Base-by-base conservation (phyloP, 768 basidiomycete genomes). In the Fomitopsis pulvina region DNA sequence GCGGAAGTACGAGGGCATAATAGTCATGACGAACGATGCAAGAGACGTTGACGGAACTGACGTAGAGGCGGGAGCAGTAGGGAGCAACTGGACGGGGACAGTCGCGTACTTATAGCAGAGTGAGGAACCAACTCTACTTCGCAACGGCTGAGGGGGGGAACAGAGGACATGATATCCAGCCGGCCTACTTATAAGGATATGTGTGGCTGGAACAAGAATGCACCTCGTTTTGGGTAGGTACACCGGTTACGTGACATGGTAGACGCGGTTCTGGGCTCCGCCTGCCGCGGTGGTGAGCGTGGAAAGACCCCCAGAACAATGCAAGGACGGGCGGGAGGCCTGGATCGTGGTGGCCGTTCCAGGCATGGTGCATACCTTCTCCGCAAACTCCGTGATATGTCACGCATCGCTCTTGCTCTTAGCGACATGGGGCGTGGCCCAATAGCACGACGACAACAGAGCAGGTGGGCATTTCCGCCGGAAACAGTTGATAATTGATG, bases 1-100 rank as follows among this genome's bases (percentile, higher is more conserved):
- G 52, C 77, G 77, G 51, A 79, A 59, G 66, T 76, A 75, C 28
- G 77, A 72, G 44, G 75, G 69, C 77, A 78, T 78, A 50, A 48
- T 56, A 46, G 47, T 46, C 30, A 25, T 20, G 10, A 8, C 24
- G n/a, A 45, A 46, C 47, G 12, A 47, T 39, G 10, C 45, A 12
- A 22, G 14, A 5, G 14, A 14, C 18, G 34, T 37, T 6, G 5
- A 37, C 18, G 14, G 18, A 6, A 37, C 34, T 18, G 34, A 37
- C 5, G 42, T n/a, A 34, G 50, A 16, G 46, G 45, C 45, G 40
- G 49, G 32, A 26, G 41, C 42, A 41, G 48, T 52, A 34, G 45
- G 41, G 27, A 28, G 38, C 46, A 45, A 34, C 41, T 20, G 47
- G 41, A 41, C 32, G 37, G 14, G 27, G 42, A 41, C 48, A 44